Base-by-base conservation (phyloP, 78 protist genomes). In the Abeoforma whisleri region DNA sequence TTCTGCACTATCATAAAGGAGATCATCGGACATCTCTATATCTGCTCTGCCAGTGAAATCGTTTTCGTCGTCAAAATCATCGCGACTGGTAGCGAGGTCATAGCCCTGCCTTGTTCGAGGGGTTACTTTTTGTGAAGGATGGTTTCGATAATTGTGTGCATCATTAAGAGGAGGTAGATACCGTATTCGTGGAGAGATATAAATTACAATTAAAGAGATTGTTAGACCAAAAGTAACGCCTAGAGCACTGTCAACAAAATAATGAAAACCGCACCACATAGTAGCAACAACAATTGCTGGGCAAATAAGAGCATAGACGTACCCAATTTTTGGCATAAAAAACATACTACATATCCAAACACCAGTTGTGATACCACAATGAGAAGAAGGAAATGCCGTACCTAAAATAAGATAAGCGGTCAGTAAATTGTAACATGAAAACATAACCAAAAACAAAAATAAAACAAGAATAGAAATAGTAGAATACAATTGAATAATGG, bases 181-280 rank as follows among this genome's bases (percentile, higher is more conserved):
- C 5, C 12, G 5, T 19, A 12, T 48, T 19, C 12, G 62, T 48
- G 62, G 5, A 48, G 30, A 48, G 30, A 48, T 12, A 12, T 48
- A 48, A 48, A 48, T 48, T 19, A 12, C 85, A 37, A 81, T 30
- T 35, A 32, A 2, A 19, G 77, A 8, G 30, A 39, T 69, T 19
- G 40, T 25, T 12, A 8, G 2, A 30, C 77, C 70, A 8, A 84
- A 12, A 62, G 74, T 12, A 22, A 84, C 82, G n/a, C 87, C 87
- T 35, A 69, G 8, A 2, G 68, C 2, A 25, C 73, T 40, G 12
- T 84, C 87, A 25, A 57, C 39, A 57, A 37, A 31, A 23, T 84
- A 84, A 36, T 84, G 87, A 76, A 84, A 84, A 25, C 87, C 87
- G 39, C 87, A 28, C 87, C 87, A 84, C 75, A 84, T 40, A 25